These are phyloP conservation scores for Juncus inflexus DNA, from an alignment of 176 grass and related monocot species.

Conservation along the genomic window DNA sequence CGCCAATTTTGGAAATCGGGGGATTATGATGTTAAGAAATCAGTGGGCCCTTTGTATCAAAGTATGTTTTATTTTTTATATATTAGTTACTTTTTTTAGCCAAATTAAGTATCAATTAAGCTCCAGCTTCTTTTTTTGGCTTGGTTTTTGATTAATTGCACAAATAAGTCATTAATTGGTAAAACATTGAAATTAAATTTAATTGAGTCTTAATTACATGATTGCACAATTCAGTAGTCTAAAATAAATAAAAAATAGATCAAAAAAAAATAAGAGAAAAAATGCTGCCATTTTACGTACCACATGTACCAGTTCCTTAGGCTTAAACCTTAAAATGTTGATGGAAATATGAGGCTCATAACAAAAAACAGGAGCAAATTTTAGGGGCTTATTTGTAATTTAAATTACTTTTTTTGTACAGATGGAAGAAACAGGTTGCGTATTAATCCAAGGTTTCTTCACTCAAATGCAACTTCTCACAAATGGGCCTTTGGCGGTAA, in stretches of 20 bases:
- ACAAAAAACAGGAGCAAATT: background rate
- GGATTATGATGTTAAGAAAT: slow-evolving; percentile 69
- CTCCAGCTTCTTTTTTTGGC: too few species aligned
- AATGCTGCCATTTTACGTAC: too few species aligned
- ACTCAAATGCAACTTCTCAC: slow-evolving; percentile 55
- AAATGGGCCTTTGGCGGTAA: slow-evolving; percentile 60
- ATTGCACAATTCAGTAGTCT: too few species aligned
- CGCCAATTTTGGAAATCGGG: slow-evolving; percentile 98
- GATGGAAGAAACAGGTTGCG: slow-evolving; percentile 41
- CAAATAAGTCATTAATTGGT: too few species aligned
- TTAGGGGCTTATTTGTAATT: background rate
- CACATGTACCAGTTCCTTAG: too few species aligned
- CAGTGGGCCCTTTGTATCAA: slow-evolving; percentile 38
- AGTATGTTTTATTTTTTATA: slow-evolving; percentile 27
- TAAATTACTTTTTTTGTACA: slow-evolving; percentile 12
- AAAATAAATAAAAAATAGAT: too few species aligned
- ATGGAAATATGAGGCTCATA: background rate
- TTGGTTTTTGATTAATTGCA: slow-evolving; percentile 18
- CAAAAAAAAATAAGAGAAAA: too few species aligned
- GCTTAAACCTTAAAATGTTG: too few species aligned
- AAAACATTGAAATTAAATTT: too few species aligned
- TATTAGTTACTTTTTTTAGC: slow-evolving; percentile 22
- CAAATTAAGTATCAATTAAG: too few species aligned
- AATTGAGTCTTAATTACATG: too few species aligned
- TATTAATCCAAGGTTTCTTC: slow-evolving; percentile 48